Conservation (phyloP, 78 protist genomes). For the Trichosphaerium sp. region DNA sequence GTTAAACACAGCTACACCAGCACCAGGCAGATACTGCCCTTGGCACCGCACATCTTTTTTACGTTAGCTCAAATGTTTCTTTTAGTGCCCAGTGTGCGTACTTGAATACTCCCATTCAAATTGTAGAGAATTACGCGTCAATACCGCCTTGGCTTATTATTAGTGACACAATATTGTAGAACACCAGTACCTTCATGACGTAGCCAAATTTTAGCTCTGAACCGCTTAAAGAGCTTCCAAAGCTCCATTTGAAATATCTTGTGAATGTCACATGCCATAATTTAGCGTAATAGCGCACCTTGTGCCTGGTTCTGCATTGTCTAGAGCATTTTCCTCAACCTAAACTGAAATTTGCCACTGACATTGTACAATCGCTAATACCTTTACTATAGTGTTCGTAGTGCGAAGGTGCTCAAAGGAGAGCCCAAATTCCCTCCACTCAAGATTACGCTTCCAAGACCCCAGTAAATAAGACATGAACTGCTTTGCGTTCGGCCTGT, state of each 20-base stretch:
- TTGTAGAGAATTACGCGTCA: neutral
- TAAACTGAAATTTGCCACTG: too few species aligned
- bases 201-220: slow-evolving; percentile 35
- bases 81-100: too few species aligned
- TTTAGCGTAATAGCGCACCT: neutral
- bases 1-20: slow-evolving; percentile 27
- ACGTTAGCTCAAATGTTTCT: too few species aligned
- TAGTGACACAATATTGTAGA: neutral
- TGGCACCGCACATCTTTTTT: too few species aligned
- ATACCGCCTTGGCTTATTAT: neutral
- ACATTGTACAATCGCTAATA: neutral
- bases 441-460: slow-evolving; percentile 48
- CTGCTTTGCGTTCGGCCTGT: too few species aligned
- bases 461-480: slow-evolving; percentile 33
- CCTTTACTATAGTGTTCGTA: slow-evolving; percentile 44
- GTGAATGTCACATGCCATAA: neutral
- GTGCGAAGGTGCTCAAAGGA: slow-evolving; percentile 27
- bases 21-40: slow-evolving; percentile 27
- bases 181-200: slow-evolving; percentile 23
- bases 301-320: neutral
- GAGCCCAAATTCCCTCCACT: slow-evolving; percentile 50
- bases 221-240: slow-evolving; percentile 36
- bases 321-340: neutral
- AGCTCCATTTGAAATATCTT: slow-evolving; percentile 46
- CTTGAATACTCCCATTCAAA: slow-evolving; percentile 41